Evolutionary conservation across 768 basidiomycete genomes (phyloP).

Genomic region (Pholiota molesta): DNA sequence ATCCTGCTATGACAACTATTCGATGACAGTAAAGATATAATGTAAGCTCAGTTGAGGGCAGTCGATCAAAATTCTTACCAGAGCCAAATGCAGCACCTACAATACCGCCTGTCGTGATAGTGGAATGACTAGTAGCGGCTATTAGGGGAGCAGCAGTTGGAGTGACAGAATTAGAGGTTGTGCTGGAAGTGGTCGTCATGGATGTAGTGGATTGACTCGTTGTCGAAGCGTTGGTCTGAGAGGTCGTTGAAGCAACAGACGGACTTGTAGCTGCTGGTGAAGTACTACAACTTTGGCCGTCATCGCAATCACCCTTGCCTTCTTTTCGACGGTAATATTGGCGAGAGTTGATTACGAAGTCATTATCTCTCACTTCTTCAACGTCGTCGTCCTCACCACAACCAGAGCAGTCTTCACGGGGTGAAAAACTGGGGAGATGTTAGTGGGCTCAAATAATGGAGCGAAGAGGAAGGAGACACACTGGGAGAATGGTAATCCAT

Average conservation of each 20-base stretch:
- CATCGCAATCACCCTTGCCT: not conserved
- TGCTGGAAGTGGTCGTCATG: not conserved
- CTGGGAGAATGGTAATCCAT: constrained; percentile 9
- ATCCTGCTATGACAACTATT: constrained; percentile 23
- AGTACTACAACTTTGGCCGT: not conserved
- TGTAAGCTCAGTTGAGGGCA: not conserved
- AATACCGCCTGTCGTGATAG: constrained; percentile 8
- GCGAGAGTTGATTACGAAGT: not conserved
- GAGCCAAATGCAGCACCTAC: constrained; percentile 18
- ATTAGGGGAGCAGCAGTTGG: not conserved
- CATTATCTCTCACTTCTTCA: not conserved
- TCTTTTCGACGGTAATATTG: not conserved
- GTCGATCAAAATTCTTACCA: constrained; percentile 6
- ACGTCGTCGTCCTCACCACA: not conserved
- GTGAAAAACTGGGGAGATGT: not conserved
- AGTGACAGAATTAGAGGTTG: not conserved
- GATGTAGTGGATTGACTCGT: not conserved
- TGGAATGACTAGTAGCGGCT: not conserved
- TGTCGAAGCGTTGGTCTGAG: not conserved
- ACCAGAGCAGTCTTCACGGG: not conserved
- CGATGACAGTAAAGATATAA: not conserved
- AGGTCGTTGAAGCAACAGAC: not conserved
- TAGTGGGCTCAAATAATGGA: not conserved
- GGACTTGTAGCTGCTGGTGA: not conserved
- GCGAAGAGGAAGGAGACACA: not conserved